Percentiles rank a stretch among this genome's conserved stretches.
Evolutionary conservation across 1,284 basidiomycete genomes (phyloP).

Genomic region (Ustilago lituana): DNA sequence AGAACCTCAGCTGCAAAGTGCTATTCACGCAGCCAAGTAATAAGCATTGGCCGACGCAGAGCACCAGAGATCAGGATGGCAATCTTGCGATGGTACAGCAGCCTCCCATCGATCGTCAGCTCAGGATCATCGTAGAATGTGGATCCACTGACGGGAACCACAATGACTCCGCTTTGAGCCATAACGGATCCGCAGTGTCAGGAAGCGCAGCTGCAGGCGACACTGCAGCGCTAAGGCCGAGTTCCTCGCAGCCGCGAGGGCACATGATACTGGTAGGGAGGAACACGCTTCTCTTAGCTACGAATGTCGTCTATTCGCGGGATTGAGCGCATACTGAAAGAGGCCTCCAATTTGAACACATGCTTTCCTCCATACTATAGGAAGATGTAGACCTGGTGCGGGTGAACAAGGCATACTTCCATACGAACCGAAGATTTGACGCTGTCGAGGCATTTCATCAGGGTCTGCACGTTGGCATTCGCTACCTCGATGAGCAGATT

Average conservation of each 20-base stretch:
- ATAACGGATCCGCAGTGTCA: neutral
- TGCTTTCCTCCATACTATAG: neutral
- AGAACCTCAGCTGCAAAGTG: conserved; percentile 22
- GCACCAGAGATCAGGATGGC: neutral
- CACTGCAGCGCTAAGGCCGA: neutral
- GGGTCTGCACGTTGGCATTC: conserved; percentile 11
- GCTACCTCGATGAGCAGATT: conserved; percentile 25
- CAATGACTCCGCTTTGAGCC: neutral
- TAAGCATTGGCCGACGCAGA: conserved; percentile 3
- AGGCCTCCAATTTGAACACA: neutral
- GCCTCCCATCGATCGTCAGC: conserved; percentile 1
- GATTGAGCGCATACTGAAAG: conserved; percentile 2
- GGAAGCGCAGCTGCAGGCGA: neutral
- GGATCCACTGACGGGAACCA: conserved; percentile 6
- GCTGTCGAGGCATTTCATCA: conserved; percentile 23
- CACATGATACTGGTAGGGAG: conserved; percentile 19
- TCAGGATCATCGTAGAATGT: conserved; percentile 23
- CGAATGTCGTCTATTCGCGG: too few relatives aligned
- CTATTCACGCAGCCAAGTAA: conserved; percentile 22
- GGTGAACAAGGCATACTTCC: conserved; percentile 22
- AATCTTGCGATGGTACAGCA: too few relatives aligned
- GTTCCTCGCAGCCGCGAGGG: conserved; percentile 9
- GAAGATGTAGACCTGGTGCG: conserved; percentile 28
- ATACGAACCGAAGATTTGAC: conserved; percentile 10
- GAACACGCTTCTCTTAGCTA: neutral